Evolutionary conservation across 2,329 filamentous ascomycete genomes (phyloP).

Genomic region (Xylariales sp.): DNA sequence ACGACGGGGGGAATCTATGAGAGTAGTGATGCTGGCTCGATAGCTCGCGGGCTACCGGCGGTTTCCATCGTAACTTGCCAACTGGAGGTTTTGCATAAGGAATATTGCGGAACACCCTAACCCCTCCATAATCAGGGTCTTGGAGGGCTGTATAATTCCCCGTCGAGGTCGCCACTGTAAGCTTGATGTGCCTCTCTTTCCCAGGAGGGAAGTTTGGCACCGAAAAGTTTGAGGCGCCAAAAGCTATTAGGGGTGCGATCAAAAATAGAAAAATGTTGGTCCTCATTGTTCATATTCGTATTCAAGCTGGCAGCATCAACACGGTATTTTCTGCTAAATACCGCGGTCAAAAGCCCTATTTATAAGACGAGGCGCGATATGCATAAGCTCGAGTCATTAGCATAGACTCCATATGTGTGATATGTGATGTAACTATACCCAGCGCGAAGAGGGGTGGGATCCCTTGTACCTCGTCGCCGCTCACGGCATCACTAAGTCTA

Average conservation of each 20-base stretch:
- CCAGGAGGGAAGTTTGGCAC: neutral
- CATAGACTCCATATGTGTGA: conserved; percentile 2
- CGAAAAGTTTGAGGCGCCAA: conserved; percentile 4
- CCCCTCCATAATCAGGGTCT: conserved; percentile 39
- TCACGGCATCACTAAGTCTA: neutral
- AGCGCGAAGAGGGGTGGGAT: conserved; percentile 2
- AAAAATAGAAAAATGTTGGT: conserved; percentile 21
- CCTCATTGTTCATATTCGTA: conserved; percentile 27
- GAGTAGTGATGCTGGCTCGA: conserved; percentile 44
- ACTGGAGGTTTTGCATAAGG: conserved; percentile 69
- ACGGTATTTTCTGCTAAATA: neutral
- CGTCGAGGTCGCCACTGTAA: conserved; percentile 42
- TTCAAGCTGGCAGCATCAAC: neutral
- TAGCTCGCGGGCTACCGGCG: conserved; percentile 48
- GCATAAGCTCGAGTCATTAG: neutral
- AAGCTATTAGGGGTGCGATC: conserved; percentile 22
- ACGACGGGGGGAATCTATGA: conserved; percentile 46
- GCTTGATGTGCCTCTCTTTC: conserved; percentile 2
- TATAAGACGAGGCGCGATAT: neutral
- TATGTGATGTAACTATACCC: conserved; percentile 12
- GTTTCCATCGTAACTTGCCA: conserved; percentile 60
- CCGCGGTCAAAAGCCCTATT: neutral
- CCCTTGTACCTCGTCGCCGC: neutral
- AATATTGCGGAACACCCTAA: conserved; percentile 54
- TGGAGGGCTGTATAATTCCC: conserved; percentile 43